Evolutionary conservation across 768 basidiomycete genomes (phyloP).

Genomic region (Lactarius hengduanensis): DNA sequence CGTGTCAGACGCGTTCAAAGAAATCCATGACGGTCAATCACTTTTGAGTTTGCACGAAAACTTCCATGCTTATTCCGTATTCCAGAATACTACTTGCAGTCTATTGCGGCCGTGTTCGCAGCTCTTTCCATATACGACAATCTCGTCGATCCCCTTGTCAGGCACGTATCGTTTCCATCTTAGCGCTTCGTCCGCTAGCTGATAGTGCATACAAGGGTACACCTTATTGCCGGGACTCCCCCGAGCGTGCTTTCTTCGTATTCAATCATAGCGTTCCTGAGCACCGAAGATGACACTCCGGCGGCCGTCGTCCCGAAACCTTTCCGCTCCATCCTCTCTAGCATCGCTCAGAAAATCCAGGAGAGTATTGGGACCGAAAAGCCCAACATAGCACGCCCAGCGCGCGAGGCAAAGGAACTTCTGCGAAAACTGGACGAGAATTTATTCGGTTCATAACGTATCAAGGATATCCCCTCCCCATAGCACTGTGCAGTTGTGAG

Average conservation of each 20-base stretch:
- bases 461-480: neutral
- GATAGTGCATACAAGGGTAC: constrained; percentile 41
- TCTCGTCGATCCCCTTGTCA: constrained; percentile 61
- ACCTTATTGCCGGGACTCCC: constrained; percentile 67
- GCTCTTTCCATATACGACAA: constrained; percentile 63
- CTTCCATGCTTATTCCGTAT: neutral
- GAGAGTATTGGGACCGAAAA: constrained; percentile 68
- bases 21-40: constrained; percentile 58
- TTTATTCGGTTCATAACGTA: constrained; percentile 22
- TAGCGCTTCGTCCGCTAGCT: neutral
- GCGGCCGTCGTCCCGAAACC: constrained; percentile 44
- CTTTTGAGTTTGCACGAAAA: constrained; percentile 12
- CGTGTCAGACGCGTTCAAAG: constrained; percentile 74
- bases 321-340: constrained; percentile 61
- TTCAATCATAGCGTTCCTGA: constrained; percentile 56
- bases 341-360: constrained; percentile 69
- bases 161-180: constrained; percentile 45
- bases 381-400: constrained; percentile 71
- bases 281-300: constrained; percentile 40
- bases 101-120: constrained; percentile 60
- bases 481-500: neutral
- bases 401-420: constrained; percentile 78
- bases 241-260: constrained; percentile 62
- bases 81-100: constrained; percentile 67
- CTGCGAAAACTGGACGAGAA: constrained; percentile 36